Percentiles rank a stretch among this genome's conserved stretches.
Evolutionary conservation across 1,284 basidiomycete species (phyloP).

Genomic region (Rhodotorula mucilaginosa): DNA sequence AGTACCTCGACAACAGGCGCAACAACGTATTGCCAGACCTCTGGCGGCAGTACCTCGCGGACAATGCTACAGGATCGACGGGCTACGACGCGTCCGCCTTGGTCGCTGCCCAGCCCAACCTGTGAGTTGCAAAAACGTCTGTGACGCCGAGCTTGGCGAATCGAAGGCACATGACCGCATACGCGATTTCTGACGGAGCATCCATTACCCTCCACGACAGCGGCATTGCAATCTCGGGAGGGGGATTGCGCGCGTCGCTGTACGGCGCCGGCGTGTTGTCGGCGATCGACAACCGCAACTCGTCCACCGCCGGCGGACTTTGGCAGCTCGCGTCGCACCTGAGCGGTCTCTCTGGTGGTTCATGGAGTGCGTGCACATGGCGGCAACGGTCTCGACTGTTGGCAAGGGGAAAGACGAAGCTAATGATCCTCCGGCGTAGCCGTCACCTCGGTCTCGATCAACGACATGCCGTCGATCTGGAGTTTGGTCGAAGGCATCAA

Average conservation of each 20-base stretch:
- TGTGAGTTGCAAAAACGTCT: not conserved
- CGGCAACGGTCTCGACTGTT: too few species aligned
- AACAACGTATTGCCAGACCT: conserved; percentile 9
- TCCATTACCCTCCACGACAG: not conserved
- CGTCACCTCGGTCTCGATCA: conserved; percentile 30
- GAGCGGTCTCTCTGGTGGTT: conserved; percentile 60
- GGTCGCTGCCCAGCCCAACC: conserved; percentile 3
- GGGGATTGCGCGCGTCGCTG: conserved; percentile 60
- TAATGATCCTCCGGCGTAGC: not conserved
- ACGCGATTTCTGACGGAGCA: too few species aligned
- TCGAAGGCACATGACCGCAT: too few species aligned
- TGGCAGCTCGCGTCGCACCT: conserved; percentile 65
- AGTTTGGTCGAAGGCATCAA: conserved; percentile 39
- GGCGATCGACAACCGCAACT: conserved; percentile 62
- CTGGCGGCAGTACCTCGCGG: conserved; percentile 25
- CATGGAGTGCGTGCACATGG: conserved; percentile 19
- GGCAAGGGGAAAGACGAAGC: too few species aligned
- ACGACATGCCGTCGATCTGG: conserved; percentile 35
- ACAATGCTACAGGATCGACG: conserved; percentile 27
- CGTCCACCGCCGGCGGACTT: conserved; percentile 59
- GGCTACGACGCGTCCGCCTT: conserved; percentile 23
- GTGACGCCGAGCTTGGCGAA: not conserved
- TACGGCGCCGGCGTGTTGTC: conserved; percentile 61
- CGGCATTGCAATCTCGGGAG: conserved; percentile 33
- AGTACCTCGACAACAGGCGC: conserved; percentile 23